Conservation (phyloP, 495 filamentous ascomycete genomes). For the Trichoderma reesei region DNA sequence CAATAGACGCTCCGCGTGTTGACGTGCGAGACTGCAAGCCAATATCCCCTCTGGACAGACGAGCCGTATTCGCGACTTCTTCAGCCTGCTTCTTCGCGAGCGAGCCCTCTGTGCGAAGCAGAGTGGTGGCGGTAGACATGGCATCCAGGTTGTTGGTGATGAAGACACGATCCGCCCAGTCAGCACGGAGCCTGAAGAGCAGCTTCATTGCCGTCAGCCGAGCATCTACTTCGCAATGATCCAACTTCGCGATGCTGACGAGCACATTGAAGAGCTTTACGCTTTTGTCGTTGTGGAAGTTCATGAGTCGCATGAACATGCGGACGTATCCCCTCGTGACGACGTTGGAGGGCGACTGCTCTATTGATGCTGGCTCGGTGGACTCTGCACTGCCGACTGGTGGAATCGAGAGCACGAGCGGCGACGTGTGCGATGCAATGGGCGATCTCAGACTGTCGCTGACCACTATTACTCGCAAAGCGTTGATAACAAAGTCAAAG, state of each 20-base stretch:
- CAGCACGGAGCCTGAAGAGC: constrained; percentile 73
- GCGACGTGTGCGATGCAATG: constrained; percentile 14
- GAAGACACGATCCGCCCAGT: constrained; percentile 62
- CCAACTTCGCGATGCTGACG: constrained; percentile 47
- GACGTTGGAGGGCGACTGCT: constrained; percentile 43
- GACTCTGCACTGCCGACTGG: background rate
- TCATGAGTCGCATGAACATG: constrained; percentile 53
- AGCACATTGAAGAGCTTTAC: constrained; percentile 43
- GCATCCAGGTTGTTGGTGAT: constrained; percentile 56
- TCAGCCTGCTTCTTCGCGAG: constrained; percentile 40
- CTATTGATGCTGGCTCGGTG: constrained; percentile 4
- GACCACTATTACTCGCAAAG: constrained; percentile 33
- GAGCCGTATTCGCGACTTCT: constrained; percentile 33
- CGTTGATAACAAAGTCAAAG: constrained; percentile 43
- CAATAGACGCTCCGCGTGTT: constrained; percentile 37
- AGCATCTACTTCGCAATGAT: constrained; percentile 50
- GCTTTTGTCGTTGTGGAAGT: constrained; percentile 41
- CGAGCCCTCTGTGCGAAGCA: constrained; percentile 57
- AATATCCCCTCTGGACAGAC: constrained; percentile 28
- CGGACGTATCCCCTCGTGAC: constrained; percentile 46
- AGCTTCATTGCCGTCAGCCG: constrained; percentile 75
- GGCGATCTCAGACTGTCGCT: constrained; percentile 30
- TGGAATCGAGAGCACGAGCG: constrained; percentile 18
- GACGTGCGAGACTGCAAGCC: constrained; percentile 25
- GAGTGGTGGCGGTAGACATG: constrained; percentile 56